Evolutionary conservation across 352 stramenopile species (phyloP), one percentile per base, ranked within the genome.

Genomic region (Paralagenidium karlingii): DNA sequence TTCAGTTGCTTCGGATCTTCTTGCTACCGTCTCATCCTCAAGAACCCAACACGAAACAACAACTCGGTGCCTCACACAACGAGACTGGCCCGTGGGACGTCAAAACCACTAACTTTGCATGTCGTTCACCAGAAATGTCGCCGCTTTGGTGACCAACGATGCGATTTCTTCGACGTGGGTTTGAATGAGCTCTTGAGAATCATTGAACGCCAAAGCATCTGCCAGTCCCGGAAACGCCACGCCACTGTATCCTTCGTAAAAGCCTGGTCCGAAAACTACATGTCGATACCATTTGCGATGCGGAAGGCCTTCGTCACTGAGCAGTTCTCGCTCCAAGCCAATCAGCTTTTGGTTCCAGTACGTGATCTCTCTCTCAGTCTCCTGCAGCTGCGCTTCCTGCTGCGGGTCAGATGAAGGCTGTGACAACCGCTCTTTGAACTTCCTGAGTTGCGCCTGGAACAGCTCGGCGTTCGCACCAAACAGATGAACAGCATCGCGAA

Each of bases 261-360:
- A 77, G 0, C 63, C 63, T 1, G 63, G 61, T 0, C 63, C 63
- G n/a, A 81, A 77, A 38, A 80, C 59, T 27, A 77, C 63, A 40
- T 77, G 63, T 36, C 69, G 69, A 55, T 61, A 80, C 63, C 63
- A 80, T 12, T 31, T 32, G n/a, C 63, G 63, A 29, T 80, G 66
- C 6, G 60, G 63, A 10, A 80, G 47, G 2, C 63, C 66, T 0
- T 42, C 24, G 1, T 68, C 50, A 18, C 54, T 26, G 15, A 66
- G 45, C 4, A 80, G 43, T 20, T 75, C 40, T 13, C 66, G 58
- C 51, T 80, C 66, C 16, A 77, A 43, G 31, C 28, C 50, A 18
- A 63, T 50, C 20, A 80, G 58, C 34, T 75, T 69, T 25, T 58
- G 24, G 40, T 80, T 80, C 51, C 60, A 60, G 36, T 49, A 28